These are phyloP conservation scores for Epichloe baconii DNA, from an alignment of 2,329 filamentous ascomycete genomes.

Conservation along the genomic window DNA sequence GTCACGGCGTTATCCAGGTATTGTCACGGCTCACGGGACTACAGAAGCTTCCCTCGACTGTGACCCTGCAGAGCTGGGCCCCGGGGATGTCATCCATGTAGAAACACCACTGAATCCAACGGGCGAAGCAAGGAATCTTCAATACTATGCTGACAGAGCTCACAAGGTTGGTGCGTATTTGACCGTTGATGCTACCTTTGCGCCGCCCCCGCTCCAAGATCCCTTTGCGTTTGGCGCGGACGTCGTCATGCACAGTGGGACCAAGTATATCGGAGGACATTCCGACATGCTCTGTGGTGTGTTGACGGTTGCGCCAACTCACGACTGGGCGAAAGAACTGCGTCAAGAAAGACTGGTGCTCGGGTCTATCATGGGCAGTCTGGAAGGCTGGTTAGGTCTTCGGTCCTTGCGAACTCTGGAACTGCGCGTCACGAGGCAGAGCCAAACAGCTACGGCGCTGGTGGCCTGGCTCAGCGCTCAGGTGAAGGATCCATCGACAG, in stretches of 20 bases:
- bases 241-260: constrained; percentile 81
- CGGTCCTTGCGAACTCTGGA: constrained; percentile 77
- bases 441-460: constrained; percentile 52
- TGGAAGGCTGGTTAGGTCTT: constrained; percentile 88
- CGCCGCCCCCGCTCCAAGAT: constrained; percentile 76
- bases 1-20: constrained; percentile 69
- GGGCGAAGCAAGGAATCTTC: constrained; percentile 65
- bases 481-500: constrained; percentile 24
- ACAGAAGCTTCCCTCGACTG: constrained; percentile 59
- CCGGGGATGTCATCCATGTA: constrained; percentile 77
- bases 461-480: constrained; percentile 57
- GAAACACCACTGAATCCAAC: constrained; percentile 92
- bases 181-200: constrained; percentile 85
- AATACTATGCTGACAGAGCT: constrained; percentile 58
- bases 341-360: constrained; percentile 59
- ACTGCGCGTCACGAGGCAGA: constrained; percentile 67
- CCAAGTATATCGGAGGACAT: constrained; percentile 94
- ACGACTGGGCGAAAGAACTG: constrained; percentile 47
- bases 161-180: constrained; percentile 60
- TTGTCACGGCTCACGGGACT: constrained; percentile 65
- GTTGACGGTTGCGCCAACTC: constrained; percentile 47
- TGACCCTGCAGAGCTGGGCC: constrained; percentile 48
- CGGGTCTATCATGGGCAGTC: constrained; percentile 72
- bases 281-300: constrained; percentile 87
- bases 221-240: constrained; percentile 75